Evolutionary conservation across 768 basidiomycete genomes (phyloP), one percentile per base, ranked within the genome.

Genomic region (Lentinula detonsa): DNA sequence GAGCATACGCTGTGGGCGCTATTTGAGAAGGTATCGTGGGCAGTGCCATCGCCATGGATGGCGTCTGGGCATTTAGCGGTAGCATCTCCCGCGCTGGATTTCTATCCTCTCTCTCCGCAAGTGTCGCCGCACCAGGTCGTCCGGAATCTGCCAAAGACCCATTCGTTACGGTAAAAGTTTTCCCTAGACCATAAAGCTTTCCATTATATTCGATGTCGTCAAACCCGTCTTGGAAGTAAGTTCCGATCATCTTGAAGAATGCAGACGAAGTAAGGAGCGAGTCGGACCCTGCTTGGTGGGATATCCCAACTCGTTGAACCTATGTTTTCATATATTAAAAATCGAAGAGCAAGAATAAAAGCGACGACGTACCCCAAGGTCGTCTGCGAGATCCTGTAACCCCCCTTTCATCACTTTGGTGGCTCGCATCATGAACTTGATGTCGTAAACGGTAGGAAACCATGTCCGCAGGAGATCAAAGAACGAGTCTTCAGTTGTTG

Each of bases 231-330:
- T 88, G 85, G 76, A 99, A 99, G 76, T 95, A 98, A 15, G 90
- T 73, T 65, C 93, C 87, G 33, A 92, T 86, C 84, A 98, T 92
- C 73, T 95, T 91, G 88, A 98, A 98, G 76, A 98, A 98, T 0
- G 93, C 93, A 2, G 89, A 86, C 2, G 94, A 86, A 6, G 95
- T 98, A 50, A 99, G 82, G 45, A 98, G 86, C 13, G 91, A 93
- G 71, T 98, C 97, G n/a, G 93, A 95, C 13, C 97, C 96, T 9
- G 96, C 95, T 76, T 97, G 96, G 73, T 97, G 95, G 59, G 93
- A 91, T 21, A 86, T 83, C 5, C 93, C 94, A 72, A 94, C 91
- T 48, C 95, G 85, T 74, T 87, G 79, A 33, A 97, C 89, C 95
- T 96, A 68, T 2, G 55, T 56, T n/a, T 21, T 39, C 59, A 15